Base-by-base conservation (phyloP, 1,284 basidiomycete species). In the Neolentinus lepideus region DNA sequence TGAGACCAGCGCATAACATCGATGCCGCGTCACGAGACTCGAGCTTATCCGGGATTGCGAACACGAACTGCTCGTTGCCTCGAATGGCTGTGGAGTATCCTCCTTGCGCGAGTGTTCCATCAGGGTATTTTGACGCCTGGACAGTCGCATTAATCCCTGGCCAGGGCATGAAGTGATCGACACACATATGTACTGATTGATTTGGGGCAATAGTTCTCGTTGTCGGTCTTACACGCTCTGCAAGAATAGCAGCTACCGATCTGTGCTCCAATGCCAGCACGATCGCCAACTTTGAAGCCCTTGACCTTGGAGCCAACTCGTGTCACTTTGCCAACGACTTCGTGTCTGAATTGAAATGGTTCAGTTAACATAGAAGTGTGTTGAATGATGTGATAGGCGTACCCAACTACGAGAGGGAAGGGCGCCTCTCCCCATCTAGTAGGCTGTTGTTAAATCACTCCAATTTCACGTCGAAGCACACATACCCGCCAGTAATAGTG, bases 61-160 rank as follows among this genome's bases (percentile, higher is more conserved):
- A 88, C 46, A 85, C 84, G 64, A 85, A 90, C 58, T 76, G 78
- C 62, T 87, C 75, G 61, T 87, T 79, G 0, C 80, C 84, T 50
- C 85, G 80, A 59, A 87, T 80, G 59, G 76, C 79, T 31, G 81
- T 84, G 3, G 81, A 77, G 71, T 87, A 89, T 9, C 88, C 88
- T 54, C 81, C 83, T 57, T 78, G 72, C 55, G 76, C 72, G 63
- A 77, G 70, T 14, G 76, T 72, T 11, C 79, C 80, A 60, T 80
- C 82, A 52, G 73, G 76, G 66, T 82, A 84, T 53, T 24, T n/a
- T 22, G 21, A 22, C 52, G 33, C 22, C 35, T 26, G 31, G 9
- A 25, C 64, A 29, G 67, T 59, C 31, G 43, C n/a, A 25, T 22
- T 3, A 33, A 45, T 26, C 48, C 14, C 33, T 60, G 4, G 27